A percentile compares a stretch with the other conserved stretches of the same genome.
Evolutionary conservation across 768 basidiomycete genomes (phyloP).

Genomic region (Kwoniella mangroviensis): DNA sequence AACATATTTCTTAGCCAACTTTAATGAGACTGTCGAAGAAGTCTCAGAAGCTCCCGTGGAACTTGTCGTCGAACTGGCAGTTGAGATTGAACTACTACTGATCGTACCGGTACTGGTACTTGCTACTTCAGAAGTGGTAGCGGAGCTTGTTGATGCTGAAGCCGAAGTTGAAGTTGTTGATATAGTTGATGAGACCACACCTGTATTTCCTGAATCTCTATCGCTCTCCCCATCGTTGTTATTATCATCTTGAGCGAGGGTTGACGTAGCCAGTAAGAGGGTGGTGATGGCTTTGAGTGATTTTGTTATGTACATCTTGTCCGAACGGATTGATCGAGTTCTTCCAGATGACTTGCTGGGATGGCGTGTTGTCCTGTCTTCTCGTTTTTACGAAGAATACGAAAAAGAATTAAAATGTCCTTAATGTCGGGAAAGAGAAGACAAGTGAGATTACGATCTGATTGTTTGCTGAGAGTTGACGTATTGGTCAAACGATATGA

Average conservation of each 20-base stretch:
- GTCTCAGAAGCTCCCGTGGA: slow-evolving; percentile 18
- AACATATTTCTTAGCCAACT: slow-evolving; percentile 52
- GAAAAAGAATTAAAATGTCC: no score
- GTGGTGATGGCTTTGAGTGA: slow-evolving; percentile 6
- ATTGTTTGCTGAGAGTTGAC: no score
- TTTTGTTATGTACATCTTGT: background rate
- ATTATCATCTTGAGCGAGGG: slow-evolving; percentile 1
- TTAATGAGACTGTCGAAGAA: slow-evolving; percentile 27
- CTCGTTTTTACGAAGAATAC: no score
- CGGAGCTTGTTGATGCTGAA: background rate
- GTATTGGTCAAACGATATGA: no score
- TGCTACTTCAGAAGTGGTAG: no score
- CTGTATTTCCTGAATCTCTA: slow-evolving; percentile 4
- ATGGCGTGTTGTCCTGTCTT: background rate
- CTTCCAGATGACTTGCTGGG: background rate
- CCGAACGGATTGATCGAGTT: background rate
- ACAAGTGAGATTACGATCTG: no score
- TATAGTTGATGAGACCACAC: background rate
- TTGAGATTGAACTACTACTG: background rate
- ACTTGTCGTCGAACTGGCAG: background rate
- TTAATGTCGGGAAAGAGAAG: no score
- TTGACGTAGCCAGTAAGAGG: background rate
- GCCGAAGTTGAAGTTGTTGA: slow-evolving; percentile 1
- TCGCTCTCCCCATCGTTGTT: slow-evolving; percentile 1
- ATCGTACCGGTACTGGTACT: background rate